Percentiles rank a stretch among this genome's conserved stretches.
Evolutionary conservation across 2,329 filamentous ascomycete genomes (phyloP).

Genomic region (Hymenoscyphus albidus): DNA sequence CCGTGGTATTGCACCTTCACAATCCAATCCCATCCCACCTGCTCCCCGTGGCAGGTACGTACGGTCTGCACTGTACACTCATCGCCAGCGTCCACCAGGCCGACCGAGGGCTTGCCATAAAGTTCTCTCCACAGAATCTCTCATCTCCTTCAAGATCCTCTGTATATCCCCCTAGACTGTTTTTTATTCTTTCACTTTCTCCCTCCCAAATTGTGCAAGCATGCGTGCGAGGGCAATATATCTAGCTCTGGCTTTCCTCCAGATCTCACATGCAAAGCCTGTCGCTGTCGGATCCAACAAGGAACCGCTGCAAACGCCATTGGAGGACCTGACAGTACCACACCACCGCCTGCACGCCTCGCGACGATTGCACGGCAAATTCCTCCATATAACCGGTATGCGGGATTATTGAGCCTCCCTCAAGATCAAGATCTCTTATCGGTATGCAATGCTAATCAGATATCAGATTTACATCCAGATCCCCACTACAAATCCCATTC

Average conservation of each 20-base stretch:
- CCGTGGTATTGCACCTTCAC: not conserved
- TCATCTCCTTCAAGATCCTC: slow-evolving; percentile 13
- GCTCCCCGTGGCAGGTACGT: not conserved
- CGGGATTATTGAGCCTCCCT: slow-evolving; percentile 6
- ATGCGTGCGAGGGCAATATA: slow-evolving; percentile 25
- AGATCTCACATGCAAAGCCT: slow-evolving; percentile 25
- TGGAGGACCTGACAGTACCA: slow-evolving; percentile 27
- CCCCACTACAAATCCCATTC: slow-evolving; percentile 77
- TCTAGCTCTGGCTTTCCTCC: slow-evolving; percentile 27
- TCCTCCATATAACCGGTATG: slow-evolving; percentile 85
- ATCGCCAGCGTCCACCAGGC: not conserved
- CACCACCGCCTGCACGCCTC: slow-evolving; percentile 19
- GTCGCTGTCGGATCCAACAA: slow-evolving; percentile 14
- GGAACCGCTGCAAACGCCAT: slow-evolving; percentile 28
- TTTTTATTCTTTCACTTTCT: slow-evolving; percentile 1
- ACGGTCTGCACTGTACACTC: not conserved
- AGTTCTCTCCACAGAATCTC: slow-evolving; percentile 8
- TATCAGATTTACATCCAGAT: slow-evolving; percentile 84
- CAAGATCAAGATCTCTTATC: slow-evolving; percentile 18
- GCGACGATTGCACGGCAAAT: slow-evolving; percentile 62
- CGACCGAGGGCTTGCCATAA: not conserved
- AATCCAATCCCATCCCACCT: not conserved
- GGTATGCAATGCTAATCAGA: slow-evolving; percentile 24
- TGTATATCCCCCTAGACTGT: slow-evolving; percentile 3
- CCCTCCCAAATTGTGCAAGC: slow-evolving; percentile 7